Base-by-base conservation (phyloP, 2,329 filamentous ascomycete species). In the Alternaria atra region DNA sequence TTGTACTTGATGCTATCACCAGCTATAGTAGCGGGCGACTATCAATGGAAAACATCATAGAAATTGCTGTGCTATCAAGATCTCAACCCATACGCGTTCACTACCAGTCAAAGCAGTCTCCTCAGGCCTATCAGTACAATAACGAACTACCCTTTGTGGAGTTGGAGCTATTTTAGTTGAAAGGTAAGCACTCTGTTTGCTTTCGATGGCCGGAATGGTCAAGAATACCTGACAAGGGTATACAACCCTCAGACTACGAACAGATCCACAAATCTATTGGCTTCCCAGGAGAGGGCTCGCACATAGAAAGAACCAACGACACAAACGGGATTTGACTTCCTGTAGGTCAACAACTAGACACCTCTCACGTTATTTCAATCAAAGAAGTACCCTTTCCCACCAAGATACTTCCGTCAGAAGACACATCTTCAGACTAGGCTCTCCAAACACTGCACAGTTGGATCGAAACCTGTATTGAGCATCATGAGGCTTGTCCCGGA, bases 221-320 rank as follows among this genome's bases (percentile, higher is more conserved):
- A 20, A 39, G n/a, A 17, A 39, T 1, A n/a, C 10, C n/a, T 10
- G n/a, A 7, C n/a, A 17, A 17, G 0, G n/a, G 20, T n/a, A 20
- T 6, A n/a, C 8, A 0, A 39, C n/a, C 8, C 5, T 39, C n/a
- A 20, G 20, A 17, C 7, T 39, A 39, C 34, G 34, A 37, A 37
- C 1, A 1, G 13, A 37, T 37, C n/a, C 0, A 10, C 6, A 4
- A 37, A 1, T 0, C 34, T 2, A n/a, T n/a, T 37, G 15, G 6
- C 34, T n/a, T n/a, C 15, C 6, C 0, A 37, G 34, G 15, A 37
- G 15, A 37, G 34, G n/a, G 2, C n/a, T n/a, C n/a, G n/a, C n/a
- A n/a, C n/a, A n/a, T n/a, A n/a, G n/a, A n/a, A n/a, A n/a, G n/a
- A n/a, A n/a, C n/a, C n/a, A n/a, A n/a, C n/a, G n/a, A n/a, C n/a